Evolutionary conservation across 1,284 basidiomycete genomes (phyloP), one percentile per base, ranked within the genome.

Genomic region (Athelia psychrophila): DNA sequence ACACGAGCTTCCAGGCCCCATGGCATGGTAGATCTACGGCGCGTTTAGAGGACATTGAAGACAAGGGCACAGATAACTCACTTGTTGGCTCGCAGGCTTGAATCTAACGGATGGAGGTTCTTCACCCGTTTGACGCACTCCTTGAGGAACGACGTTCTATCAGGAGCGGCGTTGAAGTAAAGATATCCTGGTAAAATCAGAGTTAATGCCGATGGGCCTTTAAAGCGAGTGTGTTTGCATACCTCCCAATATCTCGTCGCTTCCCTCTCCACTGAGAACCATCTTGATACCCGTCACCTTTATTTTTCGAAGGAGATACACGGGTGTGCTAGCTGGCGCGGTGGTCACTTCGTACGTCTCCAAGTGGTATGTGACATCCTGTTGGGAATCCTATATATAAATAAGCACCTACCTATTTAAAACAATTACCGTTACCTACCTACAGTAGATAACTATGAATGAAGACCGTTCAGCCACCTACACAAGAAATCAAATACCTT

Each of bases 201-300:
- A 30, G 13, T 46, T 18, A n/a, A 10, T 27, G 44, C 38, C 23
- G 10, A 50, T 35, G 32, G 35, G 3, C 52, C 32, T 47, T 8
- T 18, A 51, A 18, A 18, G 51, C 56, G 46, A 55, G 40, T n/a
- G 33, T 50, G 24, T 44, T 18, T 2, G 66, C 72, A 58, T 63
- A 86, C 94, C 95, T 71, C 97, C 97, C 51, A 98, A 86, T 59
- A 99, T 95, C 73, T 99, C 97, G 64, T 99, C 97, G 54, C 92
- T 95, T 27, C 97, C 97, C 72, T 99, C 97, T 32, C 97, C 97
- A 57, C 91, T 94, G 36, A 99, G 80, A 3, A 99, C 97, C 97
- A 99, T 99, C 78, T 99, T 99, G 58, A 99, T 97, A 58, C 97
- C 97, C 91, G 95, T 99, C 2, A 97, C 96, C 76, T 99, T 99